These are phyloP conservation scores for Lactarius sanguifluus DNA, from an alignment of 768 basidiomycete genomes.

Conservation along the genomic window DNA sequence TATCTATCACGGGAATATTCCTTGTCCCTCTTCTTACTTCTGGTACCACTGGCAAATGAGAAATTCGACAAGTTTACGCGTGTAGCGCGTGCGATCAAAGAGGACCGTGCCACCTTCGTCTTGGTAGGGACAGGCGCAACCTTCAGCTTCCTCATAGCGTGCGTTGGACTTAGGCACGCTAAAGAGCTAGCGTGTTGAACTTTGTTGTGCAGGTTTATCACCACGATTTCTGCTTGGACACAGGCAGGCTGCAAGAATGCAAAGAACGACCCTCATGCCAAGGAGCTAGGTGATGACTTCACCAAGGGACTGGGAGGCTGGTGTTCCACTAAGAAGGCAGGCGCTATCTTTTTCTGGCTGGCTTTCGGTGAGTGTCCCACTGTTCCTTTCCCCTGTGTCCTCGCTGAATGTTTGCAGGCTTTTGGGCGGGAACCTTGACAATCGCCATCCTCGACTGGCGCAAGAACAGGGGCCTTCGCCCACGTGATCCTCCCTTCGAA, in stretches of 20 bases:
- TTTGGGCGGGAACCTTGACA: conserved; percentile 70
- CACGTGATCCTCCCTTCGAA: conserved; percentile 76
- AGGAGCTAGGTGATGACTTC: conserved; percentile 60
- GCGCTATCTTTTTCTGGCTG: conserved; percentile 87
- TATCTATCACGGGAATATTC: conserved; percentile 69
- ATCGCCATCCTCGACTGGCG: conserved; percentile 78
- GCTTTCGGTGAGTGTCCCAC: conserved; percentile 56
- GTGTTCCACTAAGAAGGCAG: conserved; percentile 93
- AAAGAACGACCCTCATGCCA: conserved; percentile 75
- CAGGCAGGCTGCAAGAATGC: conserved; percentile 87
- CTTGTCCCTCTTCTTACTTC: conserved; percentile 68
- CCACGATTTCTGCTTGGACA: conserved; percentile 85
- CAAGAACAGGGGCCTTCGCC: conserved; percentile 52
- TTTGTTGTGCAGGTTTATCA: conserved; percentile 53
- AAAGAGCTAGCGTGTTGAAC: conserved; percentile 27
- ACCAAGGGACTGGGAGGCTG: conserved; percentile 68
- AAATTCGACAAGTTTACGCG: conserved; percentile 81
- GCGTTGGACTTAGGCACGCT: conserved; percentile 37
- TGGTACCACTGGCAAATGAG: conserved; percentile 78
- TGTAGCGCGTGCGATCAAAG: conserved; percentile 77
- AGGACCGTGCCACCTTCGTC: conserved; percentile 82
- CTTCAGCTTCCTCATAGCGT: conserved; percentile 75
- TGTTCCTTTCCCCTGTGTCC: neutral
- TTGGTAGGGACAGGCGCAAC: conserved; percentile 68
- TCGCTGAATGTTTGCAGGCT: conserved; percentile 44